Evolutionary conservation across 2,329 filamentous ascomycete species (phyloP).

Genomic region (Nannizziopsis arthrosporioides): DNA sequence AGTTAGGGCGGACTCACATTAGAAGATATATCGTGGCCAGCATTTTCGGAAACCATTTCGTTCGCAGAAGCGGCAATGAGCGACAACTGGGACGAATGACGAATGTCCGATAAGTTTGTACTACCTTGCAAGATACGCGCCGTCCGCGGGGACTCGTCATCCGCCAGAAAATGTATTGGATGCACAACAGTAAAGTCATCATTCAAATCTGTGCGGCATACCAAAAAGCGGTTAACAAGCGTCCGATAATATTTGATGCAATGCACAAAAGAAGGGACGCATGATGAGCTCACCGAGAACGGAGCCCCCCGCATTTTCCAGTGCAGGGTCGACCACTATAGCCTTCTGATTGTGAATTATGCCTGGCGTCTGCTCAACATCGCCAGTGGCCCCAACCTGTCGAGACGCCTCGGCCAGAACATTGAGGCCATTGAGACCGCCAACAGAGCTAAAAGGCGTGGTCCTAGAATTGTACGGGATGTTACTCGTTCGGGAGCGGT

Average conservation of each 20-base stretch:
- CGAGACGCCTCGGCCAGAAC: slow-evolving; percentile 80
- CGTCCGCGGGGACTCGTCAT: too few species aligned
- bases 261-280: neutral
- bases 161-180: neutral
- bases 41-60: slow-evolving; percentile 33
- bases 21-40: slow-evolving; percentile 25
- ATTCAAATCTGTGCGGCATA: slow-evolving; percentile 2
- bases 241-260: neutral
- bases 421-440: slow-evolving; percentile 66
- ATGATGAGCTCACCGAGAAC: slow-evolving; percentile 9
- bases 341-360: slow-evolving; percentile 16
- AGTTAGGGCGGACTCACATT: slow-evolving; percentile 22
- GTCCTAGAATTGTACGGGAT: slow-evolving; percentile 41
- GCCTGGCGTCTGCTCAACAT: slow-evolving; percentile 30
- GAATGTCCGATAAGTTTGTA: slow-evolving; percentile 27
- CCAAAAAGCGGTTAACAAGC: neutral
- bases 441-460: slow-evolving; percentile 10
- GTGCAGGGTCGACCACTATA: slow-evolving; percentile 33
- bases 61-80: slow-evolving; percentile 38
- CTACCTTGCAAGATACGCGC: slow-evolving; percentile 20
- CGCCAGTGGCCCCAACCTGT: slow-evolving; percentile 50
- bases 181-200: slow-evolving; percentile 2
- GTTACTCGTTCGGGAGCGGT: slow-evolving; percentile 28
- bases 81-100: slow-evolving; percentile 33
- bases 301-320: slow-evolving; percentile 22